These are phyloP conservation scores for Lipomyces oligophaga DNA, from an alignment of 805 yeast species.

Conservation along the genomic window DNA sequence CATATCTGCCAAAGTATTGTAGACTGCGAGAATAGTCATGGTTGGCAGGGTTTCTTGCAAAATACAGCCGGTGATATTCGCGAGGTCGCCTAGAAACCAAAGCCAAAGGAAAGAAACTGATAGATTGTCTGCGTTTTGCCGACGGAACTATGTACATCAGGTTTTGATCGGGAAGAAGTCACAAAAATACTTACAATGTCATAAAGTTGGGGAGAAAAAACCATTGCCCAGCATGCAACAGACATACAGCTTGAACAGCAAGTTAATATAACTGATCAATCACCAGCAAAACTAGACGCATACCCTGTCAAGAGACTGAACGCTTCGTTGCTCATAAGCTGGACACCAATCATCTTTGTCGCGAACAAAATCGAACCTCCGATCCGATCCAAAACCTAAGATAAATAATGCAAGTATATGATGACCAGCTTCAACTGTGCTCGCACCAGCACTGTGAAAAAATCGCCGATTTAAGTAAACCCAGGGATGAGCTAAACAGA, in stretches of 20 bases:
- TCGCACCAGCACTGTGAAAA: too few relatives aligned
- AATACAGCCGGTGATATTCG: conserved; percentile 87
- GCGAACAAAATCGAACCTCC: too few relatives aligned
- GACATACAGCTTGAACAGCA: conserved; percentile 76
- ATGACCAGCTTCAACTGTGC: too few relatives aligned
- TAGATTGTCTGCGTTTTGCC: conserved; percentile 86
- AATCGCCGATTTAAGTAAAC: too few relatives aligned
- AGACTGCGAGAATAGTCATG: conserved; percentile 86
- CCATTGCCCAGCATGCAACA: conserved; percentile 96
- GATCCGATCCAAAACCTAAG: too few relatives aligned
- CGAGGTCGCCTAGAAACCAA: conserved; percentile 92
- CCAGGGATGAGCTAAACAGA: too few relatives aligned
- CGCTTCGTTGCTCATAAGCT: conserved; percentile 19
- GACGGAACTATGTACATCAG: conserved; percentile 48
- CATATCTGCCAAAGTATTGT: conserved; percentile 87
- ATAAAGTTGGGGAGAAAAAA: conserved; percentile 93
- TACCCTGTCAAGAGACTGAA: conserved; percentile 23
- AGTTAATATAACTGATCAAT: conserved; percentile 31
- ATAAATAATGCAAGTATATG: too few relatives aligned
- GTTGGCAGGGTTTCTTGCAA: conserved; percentile 90
- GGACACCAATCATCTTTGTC: too few relatives aligned
- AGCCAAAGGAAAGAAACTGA: conserved; percentile 79
- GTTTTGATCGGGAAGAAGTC: background rate
- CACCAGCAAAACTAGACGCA: background rate
- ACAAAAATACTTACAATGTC: conserved; percentile 53